These are phyloP conservation scores for Hanseniaspora mollemarum DNA, from an alignment of 805 yeast genomes.

Conservation along the genomic window DNA sequence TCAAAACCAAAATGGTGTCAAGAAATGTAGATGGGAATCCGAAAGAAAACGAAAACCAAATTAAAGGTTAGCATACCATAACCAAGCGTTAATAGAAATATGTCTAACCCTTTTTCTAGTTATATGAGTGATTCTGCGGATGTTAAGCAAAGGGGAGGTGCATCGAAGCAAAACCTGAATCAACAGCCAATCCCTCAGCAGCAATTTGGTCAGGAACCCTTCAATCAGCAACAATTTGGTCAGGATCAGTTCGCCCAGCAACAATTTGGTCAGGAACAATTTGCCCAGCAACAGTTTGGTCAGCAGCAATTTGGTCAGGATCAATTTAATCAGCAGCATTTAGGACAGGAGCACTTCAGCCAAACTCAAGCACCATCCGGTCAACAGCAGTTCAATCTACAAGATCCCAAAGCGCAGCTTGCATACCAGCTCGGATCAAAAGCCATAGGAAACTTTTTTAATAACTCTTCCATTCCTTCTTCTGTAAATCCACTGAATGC, in stretches of 20 bases:
- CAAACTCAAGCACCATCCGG: conserved; percentile 5
- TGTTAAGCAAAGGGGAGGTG: conserved; percentile 6
- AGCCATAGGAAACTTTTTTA: conserved; percentile 43
- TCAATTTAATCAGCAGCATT: conserved; percentile 12
- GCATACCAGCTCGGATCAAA: conserved; percentile 81
- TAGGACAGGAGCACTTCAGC: neutral
- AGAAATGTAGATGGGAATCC: neutral
- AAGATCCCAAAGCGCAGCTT: conserved; percentile 69
- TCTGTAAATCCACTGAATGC: conserved; percentile 35
- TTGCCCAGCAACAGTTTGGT: conserved; percentile 14
- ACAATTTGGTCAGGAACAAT: conserved; percentile 24
- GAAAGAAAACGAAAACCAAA: neutral
- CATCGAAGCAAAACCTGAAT: neutral
- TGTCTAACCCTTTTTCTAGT: conserved; percentile 15
- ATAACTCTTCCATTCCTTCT: conserved; percentile 24
- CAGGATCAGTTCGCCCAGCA: too few species aligned
- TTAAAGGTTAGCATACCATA: too few species aligned
- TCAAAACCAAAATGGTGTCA: too few species aligned
- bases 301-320: too few species aligned
- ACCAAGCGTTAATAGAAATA: neutral
- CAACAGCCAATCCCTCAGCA: neutral
- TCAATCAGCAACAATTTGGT: conserved; percentile 21
- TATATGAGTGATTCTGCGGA: neutral
- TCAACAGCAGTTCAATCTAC: conserved; percentile 37
- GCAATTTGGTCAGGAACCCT: neutral